A percentile compares a stretch with the other conserved stretches of the same genome.
Conservation (phyloP, 192 early-diverging fungal genomes). For the Backusella mclennaniae region DNA sequence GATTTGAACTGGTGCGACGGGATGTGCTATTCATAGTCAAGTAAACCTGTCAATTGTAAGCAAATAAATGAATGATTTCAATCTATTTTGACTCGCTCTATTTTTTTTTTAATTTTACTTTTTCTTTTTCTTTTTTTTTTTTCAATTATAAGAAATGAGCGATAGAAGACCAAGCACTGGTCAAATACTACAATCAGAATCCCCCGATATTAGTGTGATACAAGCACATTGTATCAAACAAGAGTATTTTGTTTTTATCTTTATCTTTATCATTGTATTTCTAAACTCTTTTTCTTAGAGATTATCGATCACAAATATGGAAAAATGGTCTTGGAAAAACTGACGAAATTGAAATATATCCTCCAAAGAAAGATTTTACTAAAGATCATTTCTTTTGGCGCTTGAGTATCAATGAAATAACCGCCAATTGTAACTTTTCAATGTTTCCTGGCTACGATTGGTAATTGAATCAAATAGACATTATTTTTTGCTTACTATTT, state of each 20-base stretch:
- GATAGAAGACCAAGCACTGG: not conserved
- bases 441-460: conserved; percentile 57
- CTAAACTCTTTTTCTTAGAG: conserved; percentile 6
- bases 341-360: conserved; percentile 54
- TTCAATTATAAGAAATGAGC: not conserved
- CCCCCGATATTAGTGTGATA: conserved; percentile 23
- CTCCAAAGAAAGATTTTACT: conserved; percentile 37
- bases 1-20: not conserved
- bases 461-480: not conserved
- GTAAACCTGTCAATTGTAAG: not conserved
- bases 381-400: conserved; percentile 59
- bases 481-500: not conserved
- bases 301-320: conserved; percentile 38
- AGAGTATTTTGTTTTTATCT: not conserved
- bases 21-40: not conserved
- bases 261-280: not conserved
- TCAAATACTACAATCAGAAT: conserved; percentile 18
- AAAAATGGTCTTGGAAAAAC: conserved; percentile 63
- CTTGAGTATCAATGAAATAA: conserved; percentile 26
- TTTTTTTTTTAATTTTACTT: not conserved
- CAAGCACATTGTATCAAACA: not conserved
- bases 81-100: not conserved
- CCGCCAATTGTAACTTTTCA: conserved; percentile 30
- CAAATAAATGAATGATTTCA: not conserved
- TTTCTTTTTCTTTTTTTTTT: not conserved